Evolutionary conservation across 345 rosid species (phyloP), one percentile per base, ranked within the genome.

Genomic region (Erucastrum elatum): DNA sequence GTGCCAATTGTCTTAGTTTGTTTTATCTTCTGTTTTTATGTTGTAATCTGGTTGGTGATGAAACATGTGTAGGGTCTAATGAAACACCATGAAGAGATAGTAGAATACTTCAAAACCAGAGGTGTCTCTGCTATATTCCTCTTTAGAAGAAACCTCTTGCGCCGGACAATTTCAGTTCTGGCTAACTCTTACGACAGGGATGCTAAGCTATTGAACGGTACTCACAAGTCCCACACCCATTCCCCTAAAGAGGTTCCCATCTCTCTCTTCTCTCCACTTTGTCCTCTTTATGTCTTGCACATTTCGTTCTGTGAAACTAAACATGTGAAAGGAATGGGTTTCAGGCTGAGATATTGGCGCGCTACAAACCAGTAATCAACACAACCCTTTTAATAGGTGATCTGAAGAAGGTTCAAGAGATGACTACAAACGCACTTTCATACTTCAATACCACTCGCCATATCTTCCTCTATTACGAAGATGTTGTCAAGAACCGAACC

Each of bases 181-280:
- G 99, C 99, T 53, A 96, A 96, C 77, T 90, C 91, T 29, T 93
- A 96, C 46, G 99, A 96, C 78, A 88, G 90, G 82, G 84, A 85
- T 71, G 88, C 82, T 51, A 96, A 91, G 87, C 86, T 66, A 60
- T 82, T 96, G 34, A 96, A 96, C 34, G 99, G 97, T 53, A 96
- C 96, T 69, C 99, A 93, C 87, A 96, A 93, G 84, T 96, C 99
- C 71, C 99, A 96, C 25, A 93, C 88, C 75, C 99, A 96, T 86
- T 93, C 96, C 37, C 90, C 89, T 31, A 84, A 77, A 13, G 99
- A 96, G 97, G 99, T 91, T 34, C 35, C 55, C 26, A 17, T 65
- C 66, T 27, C 4, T 66, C 67, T 41, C 66, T 41, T 26, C 35
- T 4, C 34, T 9, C 51, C 64, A 21, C n/a, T 65, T 75, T 66